These are phyloP conservation scores for Trichoderma aggressivum DNA, from an alignment of 2,329 filamentous ascomycete genomes.

Conservation along the genomic window DNA sequence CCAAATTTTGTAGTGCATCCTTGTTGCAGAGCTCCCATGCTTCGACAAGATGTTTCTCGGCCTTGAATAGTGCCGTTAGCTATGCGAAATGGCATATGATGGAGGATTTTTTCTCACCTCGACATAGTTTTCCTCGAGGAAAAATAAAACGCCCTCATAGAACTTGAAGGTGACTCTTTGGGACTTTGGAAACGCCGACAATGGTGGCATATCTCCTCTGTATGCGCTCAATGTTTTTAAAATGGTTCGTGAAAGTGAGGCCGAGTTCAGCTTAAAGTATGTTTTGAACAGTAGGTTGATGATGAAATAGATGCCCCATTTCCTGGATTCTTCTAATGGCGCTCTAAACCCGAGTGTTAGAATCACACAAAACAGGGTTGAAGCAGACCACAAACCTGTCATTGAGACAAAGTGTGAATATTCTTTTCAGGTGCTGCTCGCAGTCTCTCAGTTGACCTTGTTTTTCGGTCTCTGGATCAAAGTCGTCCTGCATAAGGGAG, in stretches of 20 bases:
- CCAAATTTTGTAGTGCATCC: slow-evolving; percentile 69
- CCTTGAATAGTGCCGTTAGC: slow-evolving; percentile 41
- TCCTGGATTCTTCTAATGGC: slow-evolving; percentile 81
- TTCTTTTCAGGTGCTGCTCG: slow-evolving; percentile 82
- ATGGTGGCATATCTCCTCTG: slow-evolving; percentile 71
- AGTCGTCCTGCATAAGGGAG: slow-evolving; percentile 70
- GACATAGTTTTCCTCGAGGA: slow-evolving; percentile 89
- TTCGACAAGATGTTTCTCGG: slow-evolving; percentile 74
- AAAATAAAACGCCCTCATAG: slow-evolving; percentile 89
- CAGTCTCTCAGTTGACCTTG: slow-evolving; percentile 88
- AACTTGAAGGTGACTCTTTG: slow-evolving; percentile 96
- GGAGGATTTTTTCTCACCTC: slow-evolving; percentile 46
- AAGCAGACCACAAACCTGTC: slow-evolving; percentile 63
- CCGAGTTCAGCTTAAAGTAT: slow-evolving; percentile 92
- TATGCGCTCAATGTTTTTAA: slow-evolving; percentile 78
- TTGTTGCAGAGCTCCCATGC: slow-evolving; percentile 81
- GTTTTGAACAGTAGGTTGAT: slow-evolving; percentile 97
- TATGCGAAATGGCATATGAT: not conserved
- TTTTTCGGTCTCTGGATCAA: slow-evolving; percentile 71
- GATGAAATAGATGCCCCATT: slow-evolving; percentile 96
- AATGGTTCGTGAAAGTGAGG: slow-evolving; percentile 85
- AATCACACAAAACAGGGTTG: not conserved
- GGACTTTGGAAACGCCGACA: slow-evolving; percentile 78
- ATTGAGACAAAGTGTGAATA: slow-evolving; percentile 85
- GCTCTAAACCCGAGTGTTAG: slow-evolving; percentile 50